A percentile compares a stretch with the other conserved stretches of the same genome.
These are phyloP conservation scores for Limtongozyma cylindracea DNA, from an alignment of 805 yeast genomes.

Conservation along the genomic window DNA sequence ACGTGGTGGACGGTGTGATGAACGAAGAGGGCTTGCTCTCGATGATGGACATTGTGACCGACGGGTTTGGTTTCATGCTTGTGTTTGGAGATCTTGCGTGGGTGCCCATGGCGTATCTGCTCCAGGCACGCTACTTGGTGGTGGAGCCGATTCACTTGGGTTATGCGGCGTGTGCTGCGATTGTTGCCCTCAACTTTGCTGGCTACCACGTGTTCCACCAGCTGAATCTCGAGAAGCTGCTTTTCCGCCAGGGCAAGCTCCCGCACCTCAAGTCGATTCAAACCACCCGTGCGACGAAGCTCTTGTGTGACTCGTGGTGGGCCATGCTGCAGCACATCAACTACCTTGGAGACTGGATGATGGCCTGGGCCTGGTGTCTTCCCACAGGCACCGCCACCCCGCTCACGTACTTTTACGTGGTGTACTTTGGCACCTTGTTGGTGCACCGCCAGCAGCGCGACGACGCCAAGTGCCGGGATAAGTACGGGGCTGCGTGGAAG, in stretches of 20 bases:
- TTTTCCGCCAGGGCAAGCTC: constrained; percentile 59
- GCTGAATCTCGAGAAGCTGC: constrained; percentile 65
- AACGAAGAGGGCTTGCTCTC: constrained; percentile 77
- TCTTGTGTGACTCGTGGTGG: constrained; percentile 94
- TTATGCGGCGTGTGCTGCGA: constrained; percentile 7
- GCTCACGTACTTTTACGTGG: constrained; percentile 66
- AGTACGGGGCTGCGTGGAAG: constrained; percentile 74
- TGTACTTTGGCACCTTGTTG: constrained; percentile 61
- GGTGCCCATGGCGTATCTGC: constrained; percentile 76
- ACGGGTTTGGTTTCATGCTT: constrained; percentile 94
- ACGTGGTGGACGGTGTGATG: constrained; percentile 76
- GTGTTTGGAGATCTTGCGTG: constrained; percentile 83
- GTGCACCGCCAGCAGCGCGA: constrained; percentile 81
- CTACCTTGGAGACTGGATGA: constrained; percentile 87
- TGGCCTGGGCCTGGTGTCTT: constrained; percentile 80
- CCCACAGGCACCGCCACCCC: constrained; percentile 68
- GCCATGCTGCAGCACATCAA: constrained; percentile 76
- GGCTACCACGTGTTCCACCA: constrained; percentile 74
- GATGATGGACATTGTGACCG: constrained; percentile 92
- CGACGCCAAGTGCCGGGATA: constrained; percentile 68
- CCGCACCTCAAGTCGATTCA: constrained; percentile 35
- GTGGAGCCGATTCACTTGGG: constrained; percentile 36
- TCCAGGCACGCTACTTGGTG: constrained; percentile 68
- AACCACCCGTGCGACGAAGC: constrained; percentile 54
- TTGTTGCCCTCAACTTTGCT: constrained; percentile 19